phyloP scores from a whole-genome alignment of 1,284 basidiomycete genomes.

The Neonothopanus nambi region DNA sequence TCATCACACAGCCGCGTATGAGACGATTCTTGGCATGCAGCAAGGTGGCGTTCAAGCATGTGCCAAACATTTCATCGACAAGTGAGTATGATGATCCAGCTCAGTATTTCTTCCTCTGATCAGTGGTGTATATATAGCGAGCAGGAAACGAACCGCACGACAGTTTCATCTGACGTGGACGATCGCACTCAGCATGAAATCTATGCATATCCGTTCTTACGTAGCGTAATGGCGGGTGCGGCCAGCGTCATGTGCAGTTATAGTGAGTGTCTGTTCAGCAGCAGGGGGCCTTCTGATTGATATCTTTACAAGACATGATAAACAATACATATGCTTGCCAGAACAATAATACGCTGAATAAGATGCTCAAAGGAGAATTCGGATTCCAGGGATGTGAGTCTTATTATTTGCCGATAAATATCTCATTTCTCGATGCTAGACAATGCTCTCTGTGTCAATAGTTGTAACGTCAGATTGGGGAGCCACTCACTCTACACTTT shows the following conservation, averaged over 20 bases:
- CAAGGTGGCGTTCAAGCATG: slow-evolving; percentile 71
- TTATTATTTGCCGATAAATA: too few relatives aligned
- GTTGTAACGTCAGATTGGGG: slow-evolving; percentile 20
- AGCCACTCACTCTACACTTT: slow-evolving; percentile 18
- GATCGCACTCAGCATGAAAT: slow-evolving; percentile 21
- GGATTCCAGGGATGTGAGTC: slow-evolving; percentile 75
- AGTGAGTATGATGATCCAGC: slow-evolving; percentile 4
- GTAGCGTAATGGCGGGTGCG: slow-evolving; percentile 53
- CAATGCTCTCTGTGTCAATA: background rate
- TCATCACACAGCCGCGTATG: slow-evolving; percentile 49
- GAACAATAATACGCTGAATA: slow-evolving; percentile 74
- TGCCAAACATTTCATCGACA: slow-evolving; percentile 70
- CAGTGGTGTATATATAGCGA: slow-evolving; percentile 7
- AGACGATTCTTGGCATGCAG: slow-evolving; percentile 80
- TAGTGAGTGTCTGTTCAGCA: slow-evolving; percentile 36
- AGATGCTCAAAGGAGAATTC: slow-evolving; percentile 76
- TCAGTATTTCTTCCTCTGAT: background rate
- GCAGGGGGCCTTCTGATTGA: too few relatives aligned
- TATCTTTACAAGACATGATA: slow-evolving; percentile 45
- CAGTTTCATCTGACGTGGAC: slow-evolving; percentile 17
- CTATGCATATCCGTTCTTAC: slow-evolving; percentile 19
- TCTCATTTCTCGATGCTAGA: too few relatives aligned
- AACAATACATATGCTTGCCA: slow-evolving; percentile 83
- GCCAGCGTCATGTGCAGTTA: slow-evolving; percentile 80
- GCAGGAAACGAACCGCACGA: slow-evolving; percentile 16